phyloP scores from a whole-genome alignment of 208 protist species.

The Willaertia magna region DNA sequence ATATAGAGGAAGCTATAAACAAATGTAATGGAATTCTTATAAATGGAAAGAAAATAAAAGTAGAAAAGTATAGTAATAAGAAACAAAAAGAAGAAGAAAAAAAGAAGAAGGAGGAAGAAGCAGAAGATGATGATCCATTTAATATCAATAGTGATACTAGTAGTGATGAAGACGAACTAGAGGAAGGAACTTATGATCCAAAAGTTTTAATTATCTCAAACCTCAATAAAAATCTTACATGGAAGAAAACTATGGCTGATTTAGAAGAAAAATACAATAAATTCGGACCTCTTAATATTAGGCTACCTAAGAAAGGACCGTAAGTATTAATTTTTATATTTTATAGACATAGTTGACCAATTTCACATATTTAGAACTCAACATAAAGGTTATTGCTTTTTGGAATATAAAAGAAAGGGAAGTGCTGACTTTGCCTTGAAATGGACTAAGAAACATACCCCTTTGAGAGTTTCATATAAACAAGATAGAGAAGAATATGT shows the following conservation, averaged over 20 bases:
- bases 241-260: not conserved
- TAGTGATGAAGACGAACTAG: not conserved
- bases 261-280: not conserved
- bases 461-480: not conserved
- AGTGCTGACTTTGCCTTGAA: not conserved
- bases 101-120: not conserved
- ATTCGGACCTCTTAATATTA: not conserved
- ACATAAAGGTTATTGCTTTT: not conserved
- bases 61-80: not conserved
- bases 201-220: not conserved
- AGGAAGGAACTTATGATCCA: not conserved
- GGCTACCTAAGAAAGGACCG: not conserved
- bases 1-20: not conserved
- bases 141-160: not conserved
- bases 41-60: not conserved
- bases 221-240: not conserved
- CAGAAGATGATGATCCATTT: not conserved
- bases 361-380: not conserved
- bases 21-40: not conserved
- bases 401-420: not conserved
- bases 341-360: too few relatives aligned
- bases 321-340: not conserved
- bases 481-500: not conserved
- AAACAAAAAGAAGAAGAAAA: not conserved
- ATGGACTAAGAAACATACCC: not conserved